Base-by-base conservation (phyloP, 1,284 basidiomycete genomes). In the Pseudozyma tsukubaensis region DNA sequence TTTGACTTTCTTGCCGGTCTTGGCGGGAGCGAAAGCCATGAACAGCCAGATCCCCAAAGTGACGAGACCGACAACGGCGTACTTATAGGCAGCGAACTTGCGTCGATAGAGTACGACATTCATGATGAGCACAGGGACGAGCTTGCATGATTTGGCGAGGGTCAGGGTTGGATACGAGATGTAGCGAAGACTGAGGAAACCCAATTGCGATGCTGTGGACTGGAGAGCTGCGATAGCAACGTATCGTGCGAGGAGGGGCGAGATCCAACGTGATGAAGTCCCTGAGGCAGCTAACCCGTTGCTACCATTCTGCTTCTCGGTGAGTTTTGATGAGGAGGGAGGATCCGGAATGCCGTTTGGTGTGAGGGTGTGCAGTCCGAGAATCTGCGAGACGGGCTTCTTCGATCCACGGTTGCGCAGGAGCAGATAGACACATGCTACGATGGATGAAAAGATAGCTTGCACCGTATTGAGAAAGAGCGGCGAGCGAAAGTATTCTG, bases 91-190 rank as follows among this genome's bases (percentile, higher is more conserved):
- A 1, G 83, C 80, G 58, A 85, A 84, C 47, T 80, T 76, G 55
- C 84, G 76, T 19, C 82, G 76, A 66, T 85, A 85, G 32, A 88
- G 80, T 16, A 88, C 54, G 18, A 96, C 90, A 86, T 96, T 96
- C 93, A 96, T 94, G 85, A 96, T 87, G 89, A 97, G 92, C 67
- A 97, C 94, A 4, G 94, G 94, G 16, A 97, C 92, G 79, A 97
- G 92, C 85, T 99, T 99, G 89, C 96, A 99, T 0, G 94, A 97
- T 86, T 99, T 99, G 67, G 94, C 96, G 69, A 99, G 91, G 40
- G 98, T 95, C 91, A 98, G 94, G 16, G 96, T 94, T 32, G 97
- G 97, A 87, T 98, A 99, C 18, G 94, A 94, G 83, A 99, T 96
- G 86, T 97, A 94, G 44, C 92, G 90, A 47, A 99, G 90, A 6